Evolutionary conservation across 164 flowering plant genomes (phyloP), one percentile per base, ranked within the genome.

Genomic region (Liquidambar formosana): DNA sequence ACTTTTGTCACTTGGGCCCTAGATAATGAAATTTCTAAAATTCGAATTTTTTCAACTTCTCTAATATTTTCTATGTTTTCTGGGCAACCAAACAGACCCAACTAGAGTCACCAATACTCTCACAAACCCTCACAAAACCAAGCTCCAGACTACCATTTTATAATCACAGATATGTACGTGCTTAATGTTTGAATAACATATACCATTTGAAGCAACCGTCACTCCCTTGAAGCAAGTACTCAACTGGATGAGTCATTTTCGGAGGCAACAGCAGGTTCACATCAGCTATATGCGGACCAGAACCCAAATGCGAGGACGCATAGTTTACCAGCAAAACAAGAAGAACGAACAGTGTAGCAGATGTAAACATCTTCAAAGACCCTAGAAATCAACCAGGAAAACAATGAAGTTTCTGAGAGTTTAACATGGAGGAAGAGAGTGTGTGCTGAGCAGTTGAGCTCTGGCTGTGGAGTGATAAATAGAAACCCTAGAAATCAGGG

Each of bases 121-220:
- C 41, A 33, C 41, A 33, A 33, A 33, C 6, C 6, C 2, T 33
- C 41, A 2, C 2, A 33, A 33, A 33, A 2, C 6, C 41, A 33
- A 33, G 41, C 41, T 33, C 41, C 41, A 6, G 41, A 33, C 41
- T 33, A 33, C 41, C 41, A 33, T 33, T 33, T 33, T 33, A 33
- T n/a, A 33, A 33, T 6, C 41, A 33, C 6, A 33, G 6, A 33
- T 6, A 6, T 33, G 41, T 33, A 33, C 6, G 6, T 33, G 41
- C 6, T 6, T 33, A 6, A 33, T 6, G 2, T 33, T 33, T 33
- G 41, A 33, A 33, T n/a, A 47, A 25, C n/a, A 66, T 65, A 45
- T 73, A 94, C 98, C 99, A 95, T 70, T 90, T 82, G 76, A 95
- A 95, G 85, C 99, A 95, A 62, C 97, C 99, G 65, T 87, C 97